Percentiles rank a stretch among this genome's conserved stretches.
Conservation (phyloP, 306 rosid species). For the Prunus davidiana region DNA sequence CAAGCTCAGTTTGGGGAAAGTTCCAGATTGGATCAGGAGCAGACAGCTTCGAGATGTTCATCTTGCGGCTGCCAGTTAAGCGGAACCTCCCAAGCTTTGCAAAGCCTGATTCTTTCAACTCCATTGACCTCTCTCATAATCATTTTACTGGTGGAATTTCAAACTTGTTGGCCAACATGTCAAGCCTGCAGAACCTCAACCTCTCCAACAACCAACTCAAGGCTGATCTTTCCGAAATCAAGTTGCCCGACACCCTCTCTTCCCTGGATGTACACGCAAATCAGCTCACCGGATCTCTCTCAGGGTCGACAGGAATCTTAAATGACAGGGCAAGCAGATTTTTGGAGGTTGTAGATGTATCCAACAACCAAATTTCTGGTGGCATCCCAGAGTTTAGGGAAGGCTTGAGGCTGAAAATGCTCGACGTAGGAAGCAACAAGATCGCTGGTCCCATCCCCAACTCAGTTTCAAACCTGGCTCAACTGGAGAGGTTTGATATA, state of each 20-base stretch:
- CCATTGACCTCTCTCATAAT: constrained; percentile 84
- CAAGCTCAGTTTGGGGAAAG: constrained; percentile 63
- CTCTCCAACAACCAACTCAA: constrained; percentile 83
- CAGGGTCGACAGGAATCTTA: constrained; percentile 33
- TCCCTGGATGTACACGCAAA: constrained; percentile 69
- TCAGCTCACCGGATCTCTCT: constrained; percentile 62
- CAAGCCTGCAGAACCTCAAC: constrained; percentile 64
- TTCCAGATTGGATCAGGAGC: constrained; percentile 84
- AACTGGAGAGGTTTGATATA: constrained; percentile 61
- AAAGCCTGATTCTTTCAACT: constrained; percentile 57
- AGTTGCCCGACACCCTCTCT: constrained; percentile 49
- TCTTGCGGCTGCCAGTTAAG: constrained; percentile 81
- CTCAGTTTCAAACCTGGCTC: constrained; percentile 63
- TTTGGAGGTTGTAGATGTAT: constrained; percentile 75
- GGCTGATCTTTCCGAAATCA: constrained; percentile 55
- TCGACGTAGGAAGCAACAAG: constrained; percentile 68
- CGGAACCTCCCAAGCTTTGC: constrained; percentile 70
- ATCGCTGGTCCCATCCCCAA: constrained; percentile 62
- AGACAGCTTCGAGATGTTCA: constrained; percentile 64
- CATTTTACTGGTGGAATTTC: constrained; percentile 52
- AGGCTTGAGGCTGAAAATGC: constrained; percentile 60
- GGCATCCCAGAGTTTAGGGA: constrained; percentile 54
- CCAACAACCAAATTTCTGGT: constrained; percentile 73
- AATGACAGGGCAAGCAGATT: constrained; percentile 53
- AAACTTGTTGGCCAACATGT: constrained; percentile 61